Evolutionary conservation across 1,284 basidiomycete species (phyloP).

Genomic region (Rhodotorula mucilaginosa): DNA sequence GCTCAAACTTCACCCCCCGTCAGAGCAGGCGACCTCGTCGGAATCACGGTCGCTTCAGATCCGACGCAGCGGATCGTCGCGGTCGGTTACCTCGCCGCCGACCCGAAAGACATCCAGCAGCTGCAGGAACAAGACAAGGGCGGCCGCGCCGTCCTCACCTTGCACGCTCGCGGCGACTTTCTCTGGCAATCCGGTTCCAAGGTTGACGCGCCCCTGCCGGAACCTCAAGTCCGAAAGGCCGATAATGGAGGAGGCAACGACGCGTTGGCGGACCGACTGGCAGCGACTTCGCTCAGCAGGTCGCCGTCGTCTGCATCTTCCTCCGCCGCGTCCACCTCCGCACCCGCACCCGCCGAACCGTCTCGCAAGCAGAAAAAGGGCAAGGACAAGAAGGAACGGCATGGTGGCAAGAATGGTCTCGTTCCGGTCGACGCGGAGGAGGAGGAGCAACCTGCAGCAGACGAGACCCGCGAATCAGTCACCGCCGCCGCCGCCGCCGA

Average conservation of each 20-base stretch:
- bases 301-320: background rate
- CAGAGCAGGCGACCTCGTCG: slow-evolving; percentile 54
- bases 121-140: slow-evolving; percentile 55
- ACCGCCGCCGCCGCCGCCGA: background rate
- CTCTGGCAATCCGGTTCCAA: slow-evolving; percentile 32
- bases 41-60: slow-evolving; percentile 41
- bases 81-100: slow-evolving; percentile 65
- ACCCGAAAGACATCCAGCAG: slow-evolving; percentile 50
- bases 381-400: background rate
- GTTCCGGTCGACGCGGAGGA: too few relatives aligned
- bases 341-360: background rate
- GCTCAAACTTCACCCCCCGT: background rate
- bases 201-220: slow-evolving; percentile 29
- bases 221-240: background rate
- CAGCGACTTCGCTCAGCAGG: background rate
- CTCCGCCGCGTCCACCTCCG: background rate
- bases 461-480: too few relatives aligned
- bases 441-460: too few relatives aligned
- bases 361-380: background rate
- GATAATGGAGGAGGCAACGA: background rate
- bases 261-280: background rate
- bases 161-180: slow-evolving; percentile 44
- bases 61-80: slow-evolving; percentile 57
- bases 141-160: slow-evolving; percentile 68
- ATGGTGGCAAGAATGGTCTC: too few relatives aligned